Base-by-base conservation (phyloP, 2,329 filamentous ascomycete genomes). In the Neofusicoccum cordaticola region DNA sequence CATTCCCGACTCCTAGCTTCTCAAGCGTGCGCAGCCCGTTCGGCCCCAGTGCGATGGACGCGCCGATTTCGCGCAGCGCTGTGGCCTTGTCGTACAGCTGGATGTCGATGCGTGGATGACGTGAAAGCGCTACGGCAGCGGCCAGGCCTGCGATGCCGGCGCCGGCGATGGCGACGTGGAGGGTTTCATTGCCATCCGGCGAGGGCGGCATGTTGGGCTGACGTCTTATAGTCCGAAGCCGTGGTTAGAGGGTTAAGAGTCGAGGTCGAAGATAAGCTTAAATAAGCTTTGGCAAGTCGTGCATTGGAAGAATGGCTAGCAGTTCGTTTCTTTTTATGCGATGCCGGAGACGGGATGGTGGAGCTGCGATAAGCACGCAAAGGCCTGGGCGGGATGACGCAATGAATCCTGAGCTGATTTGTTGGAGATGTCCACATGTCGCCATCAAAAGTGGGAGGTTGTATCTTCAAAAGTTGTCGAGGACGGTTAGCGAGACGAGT, bases 381-480 rank as follows among this genome's bases (percentile, higher is more conserved):
- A 47, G n/a, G 15, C 56, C 41, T 60, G 56, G 56, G 56, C 56
- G 31, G 27, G 17, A 60, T 60, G 56, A 60, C 56, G 56, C 56
- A 60, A 60, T 39, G 17, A 19, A 60, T 60, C 56, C 42, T 60
- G 42, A 17, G 56, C 56, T 58, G 41, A 17, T 39, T 47, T 60
- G 15, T 11, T 34, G 35, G 8, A 22, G 37, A 39, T 4, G 17
- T 31, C 37, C 17, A 11, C 35, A 60, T 60, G 56, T 60, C 56
- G 56, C 44, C 27, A 60, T 60, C 56, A 60, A 60, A 35, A 60
- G 56, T 60, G 56, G 19, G 72, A 78, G n/a, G 78, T 81, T 62
- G 77, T 78, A 6, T 79, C 82, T 64, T 86, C 83, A 82, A 80
- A 79, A 22, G 86, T 86, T 64, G 85, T 86, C 75, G 80, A 84